Conservation (phyloP, 495 filamentous ascomycete genomes). For the Tetracladium marchalianum region DNA sequence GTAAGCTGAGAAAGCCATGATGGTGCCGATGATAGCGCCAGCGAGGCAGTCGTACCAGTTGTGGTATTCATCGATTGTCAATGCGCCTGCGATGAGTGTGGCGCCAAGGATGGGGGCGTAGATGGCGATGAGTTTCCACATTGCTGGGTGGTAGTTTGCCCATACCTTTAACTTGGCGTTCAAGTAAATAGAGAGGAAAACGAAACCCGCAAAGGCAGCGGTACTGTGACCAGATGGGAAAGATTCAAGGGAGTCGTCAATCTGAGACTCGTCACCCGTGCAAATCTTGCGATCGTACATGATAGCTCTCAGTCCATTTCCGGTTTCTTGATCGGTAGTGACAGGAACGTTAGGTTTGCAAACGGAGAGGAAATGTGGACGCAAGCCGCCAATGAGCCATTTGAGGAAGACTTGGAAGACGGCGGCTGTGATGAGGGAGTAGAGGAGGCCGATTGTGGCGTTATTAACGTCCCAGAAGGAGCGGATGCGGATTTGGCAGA, state of each 20-base stretch:
- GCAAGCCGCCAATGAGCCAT: constrained; percentile 25
- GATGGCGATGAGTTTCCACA: constrained; percentile 52
- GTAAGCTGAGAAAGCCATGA: constrained; percentile 47
- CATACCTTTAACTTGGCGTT: constrained; percentile 48
- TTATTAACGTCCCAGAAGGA: constrained; percentile 62
- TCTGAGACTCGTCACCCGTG: constrained; percentile 31
- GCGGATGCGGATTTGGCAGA: constrained; percentile 48
- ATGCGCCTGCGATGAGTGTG: constrained; percentile 42
- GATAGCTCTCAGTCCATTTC: constrained; percentile 34
- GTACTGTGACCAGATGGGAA: constrained; percentile 44
- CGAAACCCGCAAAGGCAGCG: constrained; percentile 38
- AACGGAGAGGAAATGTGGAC: constrained; percentile 42
- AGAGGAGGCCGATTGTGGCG: constrained; percentile 48
- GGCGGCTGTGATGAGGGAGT: constrained; percentile 46
- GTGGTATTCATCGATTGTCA: constrained; percentile 53
- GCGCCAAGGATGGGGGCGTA: constrained; percentile 51
- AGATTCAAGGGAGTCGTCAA: constrained; percentile 37
- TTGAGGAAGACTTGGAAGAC: constrained; percentile 47
- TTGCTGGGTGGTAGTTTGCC: constrained; percentile 47
- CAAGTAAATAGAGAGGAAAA: constrained; percentile 42
- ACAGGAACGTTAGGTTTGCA: constrained; percentile 32
- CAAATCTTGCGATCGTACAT: constrained; percentile 43
- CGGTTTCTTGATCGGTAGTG: constrained; percentile 17
- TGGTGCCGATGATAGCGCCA: constrained; percentile 45
- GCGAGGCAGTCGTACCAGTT: constrained; percentile 51